A percentile compares a stretch with the other conserved stretches of the same genome.
These are phyloP conservation scores for Plasmopara halstedii DNA, from an alignment of 352 stramenopile species.

Conservation along the genomic window DNA sequence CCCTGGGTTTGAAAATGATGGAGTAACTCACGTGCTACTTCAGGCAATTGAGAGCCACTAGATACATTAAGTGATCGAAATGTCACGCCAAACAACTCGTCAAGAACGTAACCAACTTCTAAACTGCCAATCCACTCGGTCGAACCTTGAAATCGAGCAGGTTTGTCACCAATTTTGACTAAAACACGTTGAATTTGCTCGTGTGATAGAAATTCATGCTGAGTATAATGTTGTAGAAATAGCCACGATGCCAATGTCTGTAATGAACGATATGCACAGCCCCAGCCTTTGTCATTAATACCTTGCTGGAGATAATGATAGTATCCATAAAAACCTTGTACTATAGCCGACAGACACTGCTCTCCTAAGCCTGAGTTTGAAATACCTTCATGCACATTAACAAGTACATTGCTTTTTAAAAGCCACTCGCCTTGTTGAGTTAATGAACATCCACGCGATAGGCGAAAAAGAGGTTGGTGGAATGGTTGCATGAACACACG, in stretches of 20 bases:
- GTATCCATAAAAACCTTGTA: slow-evolving; percentile 75
- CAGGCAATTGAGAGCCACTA: slow-evolving; percentile 43
- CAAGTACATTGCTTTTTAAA: slow-evolving; percentile 35
- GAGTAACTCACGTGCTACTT: slow-evolving; percentile 57
- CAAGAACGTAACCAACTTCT: slow-evolving; percentile 77
- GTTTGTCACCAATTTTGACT: slow-evolving; percentile 78
- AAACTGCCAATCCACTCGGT: slow-evolving; percentile 80
- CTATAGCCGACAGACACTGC: slow-evolving; percentile 31
- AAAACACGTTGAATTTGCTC: slow-evolving; percentile 69
- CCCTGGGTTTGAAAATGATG: slow-evolving; percentile 74
- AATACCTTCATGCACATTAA: slow-evolving; percentile 70
- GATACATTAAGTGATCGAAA: slow-evolving; percentile 63
- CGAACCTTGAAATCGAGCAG: slow-evolving; percentile 51
- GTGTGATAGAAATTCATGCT: slow-evolving; percentile 38
- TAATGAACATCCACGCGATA: slow-evolving; percentile 35
- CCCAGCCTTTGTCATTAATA: slow-evolving; percentile 84
- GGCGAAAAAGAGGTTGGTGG: slow-evolving; percentile 33
- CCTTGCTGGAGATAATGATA: slow-evolving; percentile 82
- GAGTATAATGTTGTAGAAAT: slow-evolving; percentile 55
- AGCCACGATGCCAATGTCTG: slow-evolving; percentile 83
- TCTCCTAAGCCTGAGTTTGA: slow-evolving; percentile 23
- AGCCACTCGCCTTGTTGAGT: slow-evolving; percentile 25
- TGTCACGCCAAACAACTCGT: slow-evolving; percentile 64
- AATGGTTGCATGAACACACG: slow-evolving; percentile 35
- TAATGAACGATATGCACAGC: slow-evolving; percentile 81